Percentiles rank a stretch among this genome's conserved stretches.
Conservation (phyloP, 2,329 filamentous ascomycete genomes). For the Nothopassalora personata region DNA sequence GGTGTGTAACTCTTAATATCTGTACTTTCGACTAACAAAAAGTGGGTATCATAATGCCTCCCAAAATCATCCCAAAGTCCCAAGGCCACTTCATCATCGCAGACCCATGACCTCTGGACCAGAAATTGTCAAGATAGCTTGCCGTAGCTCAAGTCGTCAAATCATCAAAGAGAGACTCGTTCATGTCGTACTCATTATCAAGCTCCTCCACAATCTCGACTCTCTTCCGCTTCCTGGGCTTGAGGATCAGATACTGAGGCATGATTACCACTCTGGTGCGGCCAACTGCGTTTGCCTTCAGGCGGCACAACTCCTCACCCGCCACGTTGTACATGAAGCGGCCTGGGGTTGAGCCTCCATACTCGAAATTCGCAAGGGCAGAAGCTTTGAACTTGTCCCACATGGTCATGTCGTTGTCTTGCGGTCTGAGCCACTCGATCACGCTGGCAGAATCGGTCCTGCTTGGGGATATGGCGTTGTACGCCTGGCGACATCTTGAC, state of each 20-base stretch:
- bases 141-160: neutral
- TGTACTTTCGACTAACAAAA: neutral
- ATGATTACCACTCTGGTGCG: neutral
- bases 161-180: neutral
- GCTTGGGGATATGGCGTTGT: too few relatives aligned
- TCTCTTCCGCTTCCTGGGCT: neutral
- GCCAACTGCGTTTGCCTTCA: constrained; percentile 30
- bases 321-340: constrained; percentile 38
- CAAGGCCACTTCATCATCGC: neutral
- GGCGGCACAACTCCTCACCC: constrained; percentile 35
- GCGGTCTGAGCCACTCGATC: constrained; percentile 20
- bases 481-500: constrained; percentile 1
- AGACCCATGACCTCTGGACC: neutral
- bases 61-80: neutral
- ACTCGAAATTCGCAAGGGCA: constrained; percentile 32
- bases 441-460: neutral
- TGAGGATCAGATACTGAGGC: neutral
- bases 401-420: constrained; percentile 13
- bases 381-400: constrained; percentile 48
- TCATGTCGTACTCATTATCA: neutral
- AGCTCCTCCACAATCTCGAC: neutral
- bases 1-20: neutral
- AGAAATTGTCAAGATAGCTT: neutral
- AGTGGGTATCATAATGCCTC: neutral
- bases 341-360: constrained; percentile 10